Percentiles rank a stretch among this genome's conserved stretches.
These are phyloP conservation scores for Zygosaccharomyces bisporus DNA, from an alignment of 805 yeast genomes.

Conservation along the genomic window DNA sequence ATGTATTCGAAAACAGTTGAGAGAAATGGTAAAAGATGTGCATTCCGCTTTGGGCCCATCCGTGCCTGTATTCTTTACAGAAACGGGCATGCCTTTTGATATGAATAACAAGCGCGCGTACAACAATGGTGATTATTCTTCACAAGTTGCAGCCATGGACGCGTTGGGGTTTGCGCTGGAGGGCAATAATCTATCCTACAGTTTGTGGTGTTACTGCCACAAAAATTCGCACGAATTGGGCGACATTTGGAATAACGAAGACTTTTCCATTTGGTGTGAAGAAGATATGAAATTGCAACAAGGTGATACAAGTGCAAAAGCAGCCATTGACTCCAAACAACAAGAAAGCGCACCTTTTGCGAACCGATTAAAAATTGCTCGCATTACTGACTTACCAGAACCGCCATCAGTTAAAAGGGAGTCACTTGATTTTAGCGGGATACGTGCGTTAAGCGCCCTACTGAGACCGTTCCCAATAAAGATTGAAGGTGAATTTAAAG, in stretches of 20 bases:
- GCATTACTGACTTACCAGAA: conserved; percentile 9
- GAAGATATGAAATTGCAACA: conserved; percentile 44
- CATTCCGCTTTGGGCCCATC: conserved; percentile 51
- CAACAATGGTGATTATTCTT: conserved; percentile 56
- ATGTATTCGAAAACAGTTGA: conserved; percentile 64
- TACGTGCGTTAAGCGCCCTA: conserved; percentile 70
- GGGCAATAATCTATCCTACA: conserved; percentile 62
- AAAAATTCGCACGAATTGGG: conserved; percentile 80
- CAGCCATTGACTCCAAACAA: background rate
- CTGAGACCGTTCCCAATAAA: conserved; percentile 73
- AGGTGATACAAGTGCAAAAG: conserved; percentile 3
- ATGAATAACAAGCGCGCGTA: conserved; percentile 81
- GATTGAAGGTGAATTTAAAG: conserved; percentile 53
- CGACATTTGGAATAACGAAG: conserved; percentile 91
- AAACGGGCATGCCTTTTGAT: conserved; percentile 97
- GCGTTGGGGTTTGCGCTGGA: conserved; percentile 79
- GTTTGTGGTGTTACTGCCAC: conserved; percentile 82
- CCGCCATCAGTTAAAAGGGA: conserved; percentile 13
- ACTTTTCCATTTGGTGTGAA: conserved; percentile 78
- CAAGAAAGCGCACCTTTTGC: conserved; percentile 6
- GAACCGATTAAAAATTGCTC: conserved; percentile 3
- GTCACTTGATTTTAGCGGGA: conserved; percentile 42
- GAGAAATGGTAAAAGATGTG: conserved; percentile 65
- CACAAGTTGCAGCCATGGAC: conserved; percentile 81
- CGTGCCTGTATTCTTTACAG: conserved; percentile 79